A percentile compares a stretch with the other conserved stretches of the same genome.
These are phyloP conservation scores for Plantago elongata DNA, from an alignment of 257 asterid species.

Conservation along the genomic window DNA sequence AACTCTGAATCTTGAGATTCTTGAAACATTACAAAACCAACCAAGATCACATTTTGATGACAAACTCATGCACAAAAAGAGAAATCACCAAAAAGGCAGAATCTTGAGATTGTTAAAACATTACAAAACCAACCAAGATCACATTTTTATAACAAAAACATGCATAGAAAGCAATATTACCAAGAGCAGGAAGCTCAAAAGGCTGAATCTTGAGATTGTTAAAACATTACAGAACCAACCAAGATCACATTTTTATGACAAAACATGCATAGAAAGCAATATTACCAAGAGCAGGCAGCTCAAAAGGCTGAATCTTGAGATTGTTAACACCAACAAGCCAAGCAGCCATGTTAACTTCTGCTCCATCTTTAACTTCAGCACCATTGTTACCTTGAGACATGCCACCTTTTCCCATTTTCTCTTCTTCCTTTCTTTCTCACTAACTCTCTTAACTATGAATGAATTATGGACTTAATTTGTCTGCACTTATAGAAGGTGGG, in stretches of 20 bases:
- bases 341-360: conserved; percentile 85
- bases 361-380: conserved; percentile 29
- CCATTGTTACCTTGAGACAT: conserved; percentile 8
- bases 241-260: not conserved
- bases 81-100: no score
- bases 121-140: no score
- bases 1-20: no score
- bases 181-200: not conserved
- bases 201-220: no score
- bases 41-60: no score
- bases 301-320: conserved; percentile 75
- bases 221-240: no score
- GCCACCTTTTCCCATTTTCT: conserved; percentile 68
- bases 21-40: no score
- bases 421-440: not conserved
- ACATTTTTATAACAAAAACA: not conserved
- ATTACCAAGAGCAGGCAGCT: conserved; percentile 1
- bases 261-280: no score
- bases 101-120: not conserved
- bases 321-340: conserved; percentile 84
- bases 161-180: not conserved
- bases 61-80: no score
- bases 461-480: no score
- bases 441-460: not conserved
- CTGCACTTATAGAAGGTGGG: no score